These are phyloP conservation scores for Chaetomium cochliodes DNA, from an alignment of 495 filamentous ascomycete genomes.

Conservation along the genomic window DNA sequence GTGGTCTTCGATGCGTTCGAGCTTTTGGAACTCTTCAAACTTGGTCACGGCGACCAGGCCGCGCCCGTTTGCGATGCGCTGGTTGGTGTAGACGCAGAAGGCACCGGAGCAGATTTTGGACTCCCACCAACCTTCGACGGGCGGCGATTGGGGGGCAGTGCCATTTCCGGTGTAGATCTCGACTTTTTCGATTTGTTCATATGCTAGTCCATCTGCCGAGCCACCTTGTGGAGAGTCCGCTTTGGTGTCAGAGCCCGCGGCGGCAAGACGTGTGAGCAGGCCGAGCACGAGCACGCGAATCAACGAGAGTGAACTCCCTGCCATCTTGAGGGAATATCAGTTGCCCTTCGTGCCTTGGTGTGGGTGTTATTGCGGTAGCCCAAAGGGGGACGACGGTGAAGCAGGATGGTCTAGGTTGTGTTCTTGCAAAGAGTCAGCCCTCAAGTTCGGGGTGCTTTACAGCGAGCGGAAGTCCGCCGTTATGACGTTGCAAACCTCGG, in stretches of 20 bases:
- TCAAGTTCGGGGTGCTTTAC: conserved; percentile 13
- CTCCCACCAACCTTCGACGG: conserved; percentile 32
- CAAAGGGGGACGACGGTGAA: background rate
- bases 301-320: conserved; percentile 24
- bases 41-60: conserved; percentile 35
- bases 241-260: conserved; percentile 12
- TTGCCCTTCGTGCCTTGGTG: no score
- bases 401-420: background rate
- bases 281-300: conserved; percentile 25
- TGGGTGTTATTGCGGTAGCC: background rate
- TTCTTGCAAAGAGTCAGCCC: background rate
- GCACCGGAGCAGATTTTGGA: conserved; percentile 33
- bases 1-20: conserved; percentile 28
- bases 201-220: conserved; percentile 30
- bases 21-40: conserved; percentile 29
- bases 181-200: conserved; percentile 32
- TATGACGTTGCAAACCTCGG: conserved; percentile 10
- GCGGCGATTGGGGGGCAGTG: conserved; percentile 19
- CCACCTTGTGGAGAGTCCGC: conserved; percentile 15
- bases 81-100: conserved; percentile 43
- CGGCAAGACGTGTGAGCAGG: conserved; percentile 19
- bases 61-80: conserved; percentile 24
- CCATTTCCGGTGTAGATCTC: conserved; percentile 30
- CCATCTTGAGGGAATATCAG: conserved; percentile 17
- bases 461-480: conserved; percentile 1